Base-by-base conservation (phyloP, 257 asterid species). In the Lycium ferocissimum region DNA sequence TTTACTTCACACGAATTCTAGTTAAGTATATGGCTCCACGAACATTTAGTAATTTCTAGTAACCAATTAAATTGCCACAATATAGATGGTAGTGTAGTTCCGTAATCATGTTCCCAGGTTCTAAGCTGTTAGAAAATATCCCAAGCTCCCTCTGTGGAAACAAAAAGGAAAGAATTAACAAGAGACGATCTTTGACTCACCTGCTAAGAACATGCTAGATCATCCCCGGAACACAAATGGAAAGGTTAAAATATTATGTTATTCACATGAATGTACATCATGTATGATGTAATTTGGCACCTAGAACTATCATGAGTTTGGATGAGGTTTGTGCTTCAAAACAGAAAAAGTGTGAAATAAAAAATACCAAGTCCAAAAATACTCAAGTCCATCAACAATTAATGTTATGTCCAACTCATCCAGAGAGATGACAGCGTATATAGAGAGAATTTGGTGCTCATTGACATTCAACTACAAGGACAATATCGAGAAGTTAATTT, bases 111-210 rank as follows among this genome's bases (percentile, higher is more conserved):
- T 83, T 78, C 85, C 88, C 69, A 84, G 57, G 85, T 70, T 53
- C 86, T 79, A 84, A 76, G 85, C 90, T 87, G 87, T 90, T 82
- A 88, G 89, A 72, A 71, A 72, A 86, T 45, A 72, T 82, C 86
- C 90, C 89, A 89, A 86, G 83, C 63, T 82, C 86, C 81, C 72
- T 87, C 89, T 85, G 87, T 86, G 87, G 84, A 86, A 83, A 83
- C 58, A 43, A 67, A 62, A 85, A 59, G 82, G 85, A 76, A 87
- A 85, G 75, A 86, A 22, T 62, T 13, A 67, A 86, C 63, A 76
- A 84, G 84, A 87, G 75, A 88, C 82, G 82, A 80, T 47, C 69
- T 33, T 86, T 72, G 54, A 37, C 85, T 57, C 18, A 47, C 5
- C 59, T 51, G 20, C 35, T 35, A 51, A n/a, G 65, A 78, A 33